Base-by-base conservation (phyloP, 2,329 filamentous ascomycete genomes). In the Pyrenophora teres region DNA sequence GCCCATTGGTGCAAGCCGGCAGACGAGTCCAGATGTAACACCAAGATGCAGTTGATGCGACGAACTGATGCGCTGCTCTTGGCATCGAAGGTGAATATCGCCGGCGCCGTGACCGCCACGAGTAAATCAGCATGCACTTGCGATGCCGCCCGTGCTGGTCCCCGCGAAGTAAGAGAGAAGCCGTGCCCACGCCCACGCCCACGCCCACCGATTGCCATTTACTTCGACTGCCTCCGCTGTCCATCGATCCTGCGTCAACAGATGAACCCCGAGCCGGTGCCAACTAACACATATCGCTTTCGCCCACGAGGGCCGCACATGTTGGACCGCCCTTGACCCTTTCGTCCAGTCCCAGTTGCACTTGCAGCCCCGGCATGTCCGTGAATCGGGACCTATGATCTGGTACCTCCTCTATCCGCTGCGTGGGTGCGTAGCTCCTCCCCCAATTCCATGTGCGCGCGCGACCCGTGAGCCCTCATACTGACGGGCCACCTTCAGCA, bases 341-440 rank as follows among this genome's bases (percentile, higher is more conserved):
- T 15, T 39, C 32, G 21, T 43, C 52, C 36, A 40, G 37, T 46
- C 40, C 44, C 39, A 16, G 39, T 42, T 43, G 52, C 36, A 40
- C 33, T 47, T 41, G 41, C 37, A 19, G 39, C 44, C 50, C 45
- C 63, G 57, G 60, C 56, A 69, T 70, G 65, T 60, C 62, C 62
- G 51, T 42, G 32, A 35, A 48, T 40, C 50, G 62, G 58, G 56
- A 57, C 36, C 54, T 51, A 81, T 90, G 87, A 87, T 90, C 76
- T 90, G 87, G 87, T 90, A 88, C 77, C 76, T 92, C 44, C 77
- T 92, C 60, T 91, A 88, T 77, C 88, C 88, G 68, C 79, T 92
- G 62, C 82, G 88, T 82, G 87, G 88, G 87, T 89, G 76, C 74
- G 87, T 59, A 21, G 30, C 18, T 1, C 31, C 9, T 23, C 12